phyloP scores from a whole-genome alignment of 805 yeast genomes.

The Candida cerambycidarum region DNA sequence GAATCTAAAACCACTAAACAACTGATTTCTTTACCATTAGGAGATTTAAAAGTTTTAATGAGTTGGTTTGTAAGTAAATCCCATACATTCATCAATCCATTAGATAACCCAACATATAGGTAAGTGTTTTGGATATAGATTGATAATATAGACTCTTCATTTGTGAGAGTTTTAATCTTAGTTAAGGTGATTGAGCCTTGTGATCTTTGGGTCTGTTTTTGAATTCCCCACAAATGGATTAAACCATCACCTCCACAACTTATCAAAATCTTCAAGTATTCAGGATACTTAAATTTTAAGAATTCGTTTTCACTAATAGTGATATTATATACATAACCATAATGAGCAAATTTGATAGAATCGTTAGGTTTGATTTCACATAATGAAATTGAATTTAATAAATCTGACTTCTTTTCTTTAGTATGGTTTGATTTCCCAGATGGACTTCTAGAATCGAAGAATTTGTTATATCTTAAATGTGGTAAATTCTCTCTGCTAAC shows the following conservation, averaged over 20 bases:
- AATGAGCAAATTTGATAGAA: constrained; percentile 79
- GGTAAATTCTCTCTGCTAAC: constrained; percentile 30
- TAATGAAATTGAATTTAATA: constrained; percentile 24
- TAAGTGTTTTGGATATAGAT: constrained; percentile 64
- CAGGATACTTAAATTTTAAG: constrained; percentile 17
- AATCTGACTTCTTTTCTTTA: constrained; percentile 18
- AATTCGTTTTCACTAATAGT: constrained; percentile 27
- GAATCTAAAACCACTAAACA: constrained; percentile 8
- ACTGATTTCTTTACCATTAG: constrained; percentile 13
- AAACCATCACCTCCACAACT: constrained; percentile 89
- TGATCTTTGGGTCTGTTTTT: no score
- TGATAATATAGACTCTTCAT: constrained; percentile 71
- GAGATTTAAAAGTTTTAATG: constrained; percentile 36
- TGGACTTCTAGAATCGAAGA: constrained; percentile 89
- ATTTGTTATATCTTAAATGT: constrained; percentile 71
- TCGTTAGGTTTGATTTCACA: constrained; percentile 69
- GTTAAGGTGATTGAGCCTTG: constrained; percentile 10
- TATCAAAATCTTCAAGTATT: constrained; percentile 22
- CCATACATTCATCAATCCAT: constrained; percentile 79
- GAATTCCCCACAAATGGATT: constrained; percentile 74
- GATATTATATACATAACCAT: constrained; percentile 84
- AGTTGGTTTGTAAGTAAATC: constrained; percentile 82
- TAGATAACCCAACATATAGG: constrained; percentile 78
- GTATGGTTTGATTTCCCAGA: constrained; percentile 54
- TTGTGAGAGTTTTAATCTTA: constrained; percentile 46